Percentiles rank a stretch among this genome's conserved stretches.
Conservation (phyloP, 1,284 basidiomycete species). For the Polyporus tsugae region DNA sequence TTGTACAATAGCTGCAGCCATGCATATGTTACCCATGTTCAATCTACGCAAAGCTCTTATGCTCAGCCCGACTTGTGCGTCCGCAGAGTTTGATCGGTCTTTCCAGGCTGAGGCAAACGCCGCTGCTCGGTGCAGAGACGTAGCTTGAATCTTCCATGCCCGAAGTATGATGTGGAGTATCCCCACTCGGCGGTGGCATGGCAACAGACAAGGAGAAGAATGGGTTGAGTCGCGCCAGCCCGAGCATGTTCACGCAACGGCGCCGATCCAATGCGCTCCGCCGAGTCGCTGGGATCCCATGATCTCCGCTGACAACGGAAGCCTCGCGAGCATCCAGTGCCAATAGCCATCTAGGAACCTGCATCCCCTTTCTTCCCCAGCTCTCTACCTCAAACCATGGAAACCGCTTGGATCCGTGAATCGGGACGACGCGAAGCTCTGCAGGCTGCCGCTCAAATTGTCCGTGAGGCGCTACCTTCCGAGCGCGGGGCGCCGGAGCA, state of each 20-base stretch:
- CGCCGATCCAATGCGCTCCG: slow-evolving; percentile 4
- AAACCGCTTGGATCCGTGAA: not conserved
- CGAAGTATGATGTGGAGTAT: not conserved
- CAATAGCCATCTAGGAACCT: not conserved
- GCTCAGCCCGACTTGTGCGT: not conserved
- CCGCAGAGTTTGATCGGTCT: not conserved
- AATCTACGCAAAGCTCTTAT: not conserved
- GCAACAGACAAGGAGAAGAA: not conserved
- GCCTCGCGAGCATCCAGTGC: not conserved
- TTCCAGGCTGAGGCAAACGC: not conserved
- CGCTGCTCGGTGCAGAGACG: not conserved
- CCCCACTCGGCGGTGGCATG: not conserved
- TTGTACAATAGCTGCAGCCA: not conserved
- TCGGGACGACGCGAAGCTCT: not conserved
- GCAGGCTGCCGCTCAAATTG: not conserved
- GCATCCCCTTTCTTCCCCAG: not conserved
- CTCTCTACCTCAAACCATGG: not conserved
- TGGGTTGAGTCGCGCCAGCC: not conserved
- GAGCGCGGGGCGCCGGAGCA: not conserved
- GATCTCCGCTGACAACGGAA: slow-evolving; percentile 1
- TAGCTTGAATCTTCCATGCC: not conserved
- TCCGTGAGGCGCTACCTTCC: not conserved
- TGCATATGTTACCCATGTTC: not conserved
- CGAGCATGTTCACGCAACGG: not conserved
- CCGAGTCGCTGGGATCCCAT: not conserved